These are phyloP conservation scores for Penicillium sp. DNA, from an alignment of 2,329 filamentous ascomycete genomes.

Conservation along the genomic window DNA sequence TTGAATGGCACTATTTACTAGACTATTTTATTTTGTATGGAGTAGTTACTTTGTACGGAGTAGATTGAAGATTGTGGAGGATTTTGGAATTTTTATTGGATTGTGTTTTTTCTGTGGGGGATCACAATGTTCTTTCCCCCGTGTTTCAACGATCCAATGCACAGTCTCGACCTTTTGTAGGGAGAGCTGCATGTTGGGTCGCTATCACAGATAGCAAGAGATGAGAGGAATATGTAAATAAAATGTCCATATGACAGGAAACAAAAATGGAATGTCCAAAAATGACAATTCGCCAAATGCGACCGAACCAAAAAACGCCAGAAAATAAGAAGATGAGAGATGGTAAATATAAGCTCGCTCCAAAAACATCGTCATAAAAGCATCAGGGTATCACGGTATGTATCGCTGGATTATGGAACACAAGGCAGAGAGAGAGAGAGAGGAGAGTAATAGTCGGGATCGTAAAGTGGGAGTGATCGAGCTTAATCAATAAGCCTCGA, in stretches of 20 bases:
- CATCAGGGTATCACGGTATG: slow-evolving; percentile 24
- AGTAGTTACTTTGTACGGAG: background rate
- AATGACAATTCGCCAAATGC: background rate
- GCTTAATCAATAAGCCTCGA: slow-evolving; percentile 47
- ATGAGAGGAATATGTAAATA: slow-evolving; percentile 8
- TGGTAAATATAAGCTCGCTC: slow-evolving; percentile 6
- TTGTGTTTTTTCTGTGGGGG: background rate
- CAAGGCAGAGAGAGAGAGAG: slow-evolving; percentile 17
- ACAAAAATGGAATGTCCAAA: background rate
- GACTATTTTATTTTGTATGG: background rate
- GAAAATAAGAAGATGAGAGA: slow-evolving; percentile 14
- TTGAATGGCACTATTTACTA: background rate
- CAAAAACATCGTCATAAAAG: slow-evolving; percentile 15
- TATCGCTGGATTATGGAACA: slow-evolving; percentile 19
- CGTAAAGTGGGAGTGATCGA: slow-evolving; percentile 3
- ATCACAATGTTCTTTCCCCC: slow-evolving; percentile 7
- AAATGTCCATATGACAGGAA: background rate
- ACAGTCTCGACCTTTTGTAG: slow-evolving; percentile 21
- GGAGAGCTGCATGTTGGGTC: slow-evolving; percentile 19
- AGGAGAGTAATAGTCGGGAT: background rate
- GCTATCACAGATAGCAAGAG: slow-evolving; percentile 8
- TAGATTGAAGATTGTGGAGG: background rate
- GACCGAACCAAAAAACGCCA: slow-evolving; percentile 21
- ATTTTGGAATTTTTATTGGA: slow-evolving; percentile 3
- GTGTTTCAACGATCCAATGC: slow-evolving; percentile 8